phyloP scores from a whole-genome alignment of 139 green algal genomes.

The Micractinium conductrix region DNA sequence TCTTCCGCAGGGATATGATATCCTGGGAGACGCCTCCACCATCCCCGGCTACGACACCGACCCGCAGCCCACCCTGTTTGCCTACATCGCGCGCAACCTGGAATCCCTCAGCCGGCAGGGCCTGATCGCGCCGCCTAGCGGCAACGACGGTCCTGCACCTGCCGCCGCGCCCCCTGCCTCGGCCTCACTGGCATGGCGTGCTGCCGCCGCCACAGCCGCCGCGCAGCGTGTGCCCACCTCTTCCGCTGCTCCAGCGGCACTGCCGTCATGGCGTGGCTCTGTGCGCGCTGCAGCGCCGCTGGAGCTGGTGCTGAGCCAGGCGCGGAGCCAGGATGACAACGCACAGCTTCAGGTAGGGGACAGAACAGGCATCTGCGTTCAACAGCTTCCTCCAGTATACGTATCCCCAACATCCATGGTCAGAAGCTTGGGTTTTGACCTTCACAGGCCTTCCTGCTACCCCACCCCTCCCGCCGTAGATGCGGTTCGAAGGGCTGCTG shows the following conservation, averaged over 20 bases:
- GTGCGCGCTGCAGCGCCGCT: background rate
- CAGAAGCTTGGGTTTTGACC: too few species aligned
- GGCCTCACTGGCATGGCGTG: too few species aligned
- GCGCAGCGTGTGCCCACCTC: too few species aligned
- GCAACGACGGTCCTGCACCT: background rate
- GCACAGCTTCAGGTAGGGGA: slow-evolving; percentile 46
- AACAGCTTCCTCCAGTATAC: too few species aligned
- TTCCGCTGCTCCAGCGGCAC: background rate
- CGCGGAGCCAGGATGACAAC: slow-evolving; percentile 15
- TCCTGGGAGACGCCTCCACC: slow-evolving; percentile 58
- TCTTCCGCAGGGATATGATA: slow-evolving; percentile 55
- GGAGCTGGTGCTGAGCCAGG: background rate
- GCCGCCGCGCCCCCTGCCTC: background rate
- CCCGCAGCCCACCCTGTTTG: slow-evolving; percentile 83
- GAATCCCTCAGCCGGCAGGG: slow-evolving; percentile 54
- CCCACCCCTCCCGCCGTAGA: too few species aligned
- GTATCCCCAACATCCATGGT: too few species aligned
- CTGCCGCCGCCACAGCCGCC: too few species aligned
- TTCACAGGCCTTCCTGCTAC: too few species aligned
- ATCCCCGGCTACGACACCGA: slow-evolving; percentile 59
- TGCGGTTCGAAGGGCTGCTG: slow-evolving; percentile 44
- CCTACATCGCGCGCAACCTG: slow-evolving; percentile 96
- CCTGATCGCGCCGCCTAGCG: background rate
- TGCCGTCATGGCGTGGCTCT: background rate
- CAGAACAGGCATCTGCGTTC: too few species aligned